Percentiles rank a stretch among this genome's conserved stretches.
Evolutionary conservation across 352 stramenopile species (phyloP).

Genomic region (Pythium folliculosum): DNA sequence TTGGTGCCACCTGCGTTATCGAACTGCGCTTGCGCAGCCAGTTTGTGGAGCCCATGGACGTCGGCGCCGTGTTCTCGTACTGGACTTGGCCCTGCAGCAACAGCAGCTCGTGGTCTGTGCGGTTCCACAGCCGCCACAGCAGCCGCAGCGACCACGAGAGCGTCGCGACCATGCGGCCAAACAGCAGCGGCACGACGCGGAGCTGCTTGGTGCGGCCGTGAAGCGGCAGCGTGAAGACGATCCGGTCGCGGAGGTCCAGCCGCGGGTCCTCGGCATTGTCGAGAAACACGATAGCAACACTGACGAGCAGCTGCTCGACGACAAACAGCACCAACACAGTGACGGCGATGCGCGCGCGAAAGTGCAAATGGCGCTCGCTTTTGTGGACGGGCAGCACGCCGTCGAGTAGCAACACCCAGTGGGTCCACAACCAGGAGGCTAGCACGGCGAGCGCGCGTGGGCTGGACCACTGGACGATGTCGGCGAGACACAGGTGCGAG

Average conservation of each 20-base stretch:
- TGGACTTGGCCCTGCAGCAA: slow-evolving; percentile 22
- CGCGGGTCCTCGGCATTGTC: slow-evolving; percentile 1
- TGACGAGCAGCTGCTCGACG: slow-evolving; percentile 7
- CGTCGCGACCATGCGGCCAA: slow-evolving; percentile 16
- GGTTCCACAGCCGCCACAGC: slow-evolving; percentile 19
- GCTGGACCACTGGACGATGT: slow-evolving; percentile 18
- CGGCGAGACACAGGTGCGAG: slow-evolving; percentile 8
- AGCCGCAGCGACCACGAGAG: slow-evolving; percentile 24
- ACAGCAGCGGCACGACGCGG: slow-evolving; percentile 15
- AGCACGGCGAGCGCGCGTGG: slow-evolving; percentile 8
- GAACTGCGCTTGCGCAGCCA: neutral
- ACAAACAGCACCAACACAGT: slow-evolving; percentile 19
- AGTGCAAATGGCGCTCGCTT: neutral
- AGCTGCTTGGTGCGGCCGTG: slow-evolving; percentile 5
- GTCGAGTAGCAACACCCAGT: slow-evolving; percentile 25
- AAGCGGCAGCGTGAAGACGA: slow-evolving; percentile 14
- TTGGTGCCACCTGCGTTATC: neutral
- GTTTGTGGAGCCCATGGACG: neutral
- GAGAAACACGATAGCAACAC: slow-evolving; percentile 1
- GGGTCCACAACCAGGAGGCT: slow-evolving; percentile 23
- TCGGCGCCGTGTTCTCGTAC: slow-evolving; percentile 12
- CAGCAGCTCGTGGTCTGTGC: slow-evolving; percentile 6
- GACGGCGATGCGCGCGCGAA: neutral
- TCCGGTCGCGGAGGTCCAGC: slow-evolving; percentile 5
- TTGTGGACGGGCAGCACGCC: slow-evolving; percentile 18